Conservation (phyloP, 1,284 basidiomycete species). For the Ganoderma resinaceum region DNA sequence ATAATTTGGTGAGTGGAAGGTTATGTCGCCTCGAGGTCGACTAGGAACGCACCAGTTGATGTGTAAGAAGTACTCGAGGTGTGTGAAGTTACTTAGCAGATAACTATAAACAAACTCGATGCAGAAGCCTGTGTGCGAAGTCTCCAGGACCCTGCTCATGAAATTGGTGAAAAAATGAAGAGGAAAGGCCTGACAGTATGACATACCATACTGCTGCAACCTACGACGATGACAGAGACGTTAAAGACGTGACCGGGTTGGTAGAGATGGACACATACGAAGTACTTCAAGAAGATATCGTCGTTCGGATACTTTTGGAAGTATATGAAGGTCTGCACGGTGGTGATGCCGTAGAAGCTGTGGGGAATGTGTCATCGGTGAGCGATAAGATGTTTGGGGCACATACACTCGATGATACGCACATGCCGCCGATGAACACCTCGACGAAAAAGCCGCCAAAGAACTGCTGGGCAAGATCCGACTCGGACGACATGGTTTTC, state of each 20-base stretch:
- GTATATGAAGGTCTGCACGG: conserved; percentile 32
- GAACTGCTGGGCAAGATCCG: conserved; percentile 13
- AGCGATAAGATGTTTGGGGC: not conserved
- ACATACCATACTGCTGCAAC: conserved; percentile 29
- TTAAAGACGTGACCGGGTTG: not conserved
- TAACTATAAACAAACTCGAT: conserved; percentile 29
- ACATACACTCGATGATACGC: too few species aligned
- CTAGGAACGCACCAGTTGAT: conserved; percentile 21
- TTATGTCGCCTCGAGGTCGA: not conserved
- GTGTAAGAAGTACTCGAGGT: conserved; percentile 16
- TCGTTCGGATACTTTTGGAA: conserved; percentile 32
- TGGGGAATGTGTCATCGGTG: not conserved
- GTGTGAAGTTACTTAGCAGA: conserved; percentile 21
- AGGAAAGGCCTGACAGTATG: not conserved
- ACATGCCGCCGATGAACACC: conserved; percentile 47
- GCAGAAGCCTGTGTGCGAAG: conserved; percentile 30
- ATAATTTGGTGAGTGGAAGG: not conserved
- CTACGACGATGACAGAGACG: not conserved
- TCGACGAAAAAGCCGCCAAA: conserved; percentile 31
- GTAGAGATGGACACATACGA: conserved; percentile 17
- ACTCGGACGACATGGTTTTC: not conserved
- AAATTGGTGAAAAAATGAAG: not conserved
- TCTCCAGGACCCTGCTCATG: conserved; percentile 26
- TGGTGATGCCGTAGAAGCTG: conserved; percentile 31
- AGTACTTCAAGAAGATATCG: conserved; percentile 15